phyloP scores from a whole-genome alignment of 139 green algal species.

The Coelastrella sp. region DNA sequence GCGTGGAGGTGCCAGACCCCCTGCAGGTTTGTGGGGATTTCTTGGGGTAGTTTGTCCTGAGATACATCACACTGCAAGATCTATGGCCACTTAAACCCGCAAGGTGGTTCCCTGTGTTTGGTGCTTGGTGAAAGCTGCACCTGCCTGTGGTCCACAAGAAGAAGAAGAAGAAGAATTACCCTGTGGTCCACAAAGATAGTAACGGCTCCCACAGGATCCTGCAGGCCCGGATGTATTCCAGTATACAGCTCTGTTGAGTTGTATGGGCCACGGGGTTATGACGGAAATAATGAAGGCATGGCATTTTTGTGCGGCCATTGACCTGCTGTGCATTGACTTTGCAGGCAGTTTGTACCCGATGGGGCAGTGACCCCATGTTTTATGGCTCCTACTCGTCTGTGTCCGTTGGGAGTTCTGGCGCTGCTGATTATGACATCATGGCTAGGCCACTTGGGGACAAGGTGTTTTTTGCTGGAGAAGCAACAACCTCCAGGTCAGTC shows the following conservation, averaged over 20 bases:
- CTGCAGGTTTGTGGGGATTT: constrained; percentile 60
- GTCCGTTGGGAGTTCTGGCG: constrained; percentile 77
- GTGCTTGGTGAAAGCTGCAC: no score
- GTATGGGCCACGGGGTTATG: no score
- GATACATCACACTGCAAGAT: no score
- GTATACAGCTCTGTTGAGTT: neutral
- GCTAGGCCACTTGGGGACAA: constrained; percentile 74
- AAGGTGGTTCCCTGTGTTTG: no score
- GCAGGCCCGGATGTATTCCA: no score
- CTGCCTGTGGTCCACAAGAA: no score
- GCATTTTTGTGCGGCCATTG: no score
- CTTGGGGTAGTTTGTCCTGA: no score
- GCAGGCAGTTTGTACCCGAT: constrained; percentile 85
- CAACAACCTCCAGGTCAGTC: constrained; percentile 82
- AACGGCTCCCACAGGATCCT: neutral
- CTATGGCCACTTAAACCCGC: no score
- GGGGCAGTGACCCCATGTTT: constrained; percentile 86
- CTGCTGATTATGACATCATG: constrained; percentile 91
- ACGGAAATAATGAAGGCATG: no score
- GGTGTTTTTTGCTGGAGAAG: constrained; percentile 93
- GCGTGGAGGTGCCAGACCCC: constrained; percentile 79
- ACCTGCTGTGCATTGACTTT: neutral
- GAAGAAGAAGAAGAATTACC: no score
- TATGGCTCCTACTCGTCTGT: constrained; percentile 93
- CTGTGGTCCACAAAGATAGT: neutral